Evolutionary conservation across 805 yeast species (phyloP).

Genomic region (Spathaspora girioi): DNA sequence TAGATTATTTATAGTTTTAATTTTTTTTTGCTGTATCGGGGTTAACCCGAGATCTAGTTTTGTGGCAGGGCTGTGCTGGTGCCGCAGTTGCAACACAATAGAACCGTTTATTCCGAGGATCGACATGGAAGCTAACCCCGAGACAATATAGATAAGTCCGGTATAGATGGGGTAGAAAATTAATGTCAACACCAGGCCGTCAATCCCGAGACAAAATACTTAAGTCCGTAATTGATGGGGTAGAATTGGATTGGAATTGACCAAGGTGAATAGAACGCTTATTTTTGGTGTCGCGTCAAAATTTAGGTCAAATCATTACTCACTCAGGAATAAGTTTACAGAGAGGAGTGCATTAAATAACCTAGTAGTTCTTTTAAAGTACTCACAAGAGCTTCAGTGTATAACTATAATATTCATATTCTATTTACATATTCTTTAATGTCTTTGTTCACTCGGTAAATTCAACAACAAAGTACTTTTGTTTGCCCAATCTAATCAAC

Average conservation of each 20-base stretch:
- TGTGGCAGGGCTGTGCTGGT: neutral
- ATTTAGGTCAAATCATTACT: no score
- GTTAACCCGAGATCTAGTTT: neutral
- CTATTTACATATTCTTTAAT: neutral
- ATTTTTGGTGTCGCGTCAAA: no score
- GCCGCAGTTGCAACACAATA: neutral
- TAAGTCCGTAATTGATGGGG: neutral
- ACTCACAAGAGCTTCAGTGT: neutral
- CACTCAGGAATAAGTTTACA: no score
- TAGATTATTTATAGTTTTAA: neutral
- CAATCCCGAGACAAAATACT: no score
- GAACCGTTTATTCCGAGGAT: neutral
- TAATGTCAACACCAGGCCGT: no score
- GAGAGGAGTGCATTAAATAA: no score
- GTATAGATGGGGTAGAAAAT: neutral
- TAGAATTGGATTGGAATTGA: no score
- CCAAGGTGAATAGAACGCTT: no score
- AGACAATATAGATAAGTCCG: neutral
- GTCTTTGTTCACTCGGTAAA: conserved; percentile 10
- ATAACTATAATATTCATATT: neutral
- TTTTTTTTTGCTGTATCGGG: neutral
- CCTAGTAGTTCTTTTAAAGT: no score
- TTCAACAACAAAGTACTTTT: conserved; percentile 56
- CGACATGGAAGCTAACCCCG: no score
- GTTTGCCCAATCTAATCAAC: conserved; percentile 73